Evolutionary conservation across 805 yeast genomes (phyloP), one percentile per base, ranked within the genome.

Genomic region (Metschnikowia continentalis): DNA sequence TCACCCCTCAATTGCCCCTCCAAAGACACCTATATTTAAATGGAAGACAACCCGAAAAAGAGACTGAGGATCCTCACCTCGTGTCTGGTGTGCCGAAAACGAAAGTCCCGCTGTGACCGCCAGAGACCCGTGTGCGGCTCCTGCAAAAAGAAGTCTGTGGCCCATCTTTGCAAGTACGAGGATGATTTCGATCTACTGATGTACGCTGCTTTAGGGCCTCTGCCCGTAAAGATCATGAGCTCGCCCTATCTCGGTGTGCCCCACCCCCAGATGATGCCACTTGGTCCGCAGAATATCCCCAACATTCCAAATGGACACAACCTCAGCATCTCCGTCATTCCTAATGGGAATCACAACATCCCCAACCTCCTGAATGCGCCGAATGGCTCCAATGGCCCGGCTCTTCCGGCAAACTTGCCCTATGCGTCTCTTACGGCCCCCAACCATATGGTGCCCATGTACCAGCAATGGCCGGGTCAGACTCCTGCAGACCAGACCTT

Each of bases 31-130:
- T 8, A 5, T 13, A 5, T 15, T 13, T 14, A 14, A 15, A 41
- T 47, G 47, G 46, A 32, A 32, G 47, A 44, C 26, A 44, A 39
- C 17, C 47, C 42, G 32, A 68, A 64, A 52, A 74, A 72, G 52
- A 61, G 77, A 46, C 67, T 67, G 55, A 59, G 77, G 44, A 59
- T 70, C n/a, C 75, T 76, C 19, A 69, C 76, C 6, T 70, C 75
- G 35, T 74, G 78, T 53, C 69, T 72, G 46, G 75, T 74, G 17
- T 74, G 78, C 55, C 67, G 78, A 30, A 71, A 71, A 54, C 58
- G 77, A 38, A 74, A 74, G 57, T 65, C 72, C 44, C 68, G 66
- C 51, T 74, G 78, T 62, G 78, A 74, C 59, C 57, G 77, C 38
- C 68, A 64, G 8, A 65, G 66, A 50, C 77, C 78, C 8, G 66